Percentiles rank a stretch among this genome's conserved stretches.
phyloP scores from a whole-genome alignment of 768 basidiomycete genomes.

The Hericium alpestre region DNA sequence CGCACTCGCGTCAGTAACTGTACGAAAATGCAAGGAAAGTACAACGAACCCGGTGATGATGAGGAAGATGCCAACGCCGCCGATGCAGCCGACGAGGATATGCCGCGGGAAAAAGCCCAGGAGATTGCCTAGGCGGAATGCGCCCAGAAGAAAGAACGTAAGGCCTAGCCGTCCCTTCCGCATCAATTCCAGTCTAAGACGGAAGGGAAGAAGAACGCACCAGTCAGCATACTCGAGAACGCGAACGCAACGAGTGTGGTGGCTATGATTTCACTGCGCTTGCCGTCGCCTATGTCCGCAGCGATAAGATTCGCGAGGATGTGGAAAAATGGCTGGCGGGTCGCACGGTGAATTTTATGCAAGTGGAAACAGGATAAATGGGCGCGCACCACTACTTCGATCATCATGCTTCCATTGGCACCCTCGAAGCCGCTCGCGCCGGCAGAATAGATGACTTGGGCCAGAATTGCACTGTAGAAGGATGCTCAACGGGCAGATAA shows the following conservation, averaged over 20 bases:
- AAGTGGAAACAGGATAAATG: background rate
- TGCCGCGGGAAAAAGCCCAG: constrained; percentile 96
- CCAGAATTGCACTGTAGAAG: constrained; percentile 47
- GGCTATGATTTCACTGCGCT: constrained; percentile 67
- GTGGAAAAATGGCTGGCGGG: constrained; percentile 84
- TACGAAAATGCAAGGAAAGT: background rate
- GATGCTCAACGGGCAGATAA: background rate
- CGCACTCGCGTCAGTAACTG: background rate
- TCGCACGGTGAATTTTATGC: background rate
- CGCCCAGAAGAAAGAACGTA: constrained; percentile 79
- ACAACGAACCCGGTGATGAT: constrained; percentile 69
- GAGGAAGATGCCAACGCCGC: constrained; percentile 92
- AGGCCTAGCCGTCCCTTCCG: constrained; percentile 35
- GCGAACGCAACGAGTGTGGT: constrained; percentile 88
- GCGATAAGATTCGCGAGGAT: constrained; percentile 77
- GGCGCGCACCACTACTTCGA: constrained; percentile 80
- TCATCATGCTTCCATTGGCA: constrained; percentile 96
- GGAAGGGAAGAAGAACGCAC: constrained; percentile 26
- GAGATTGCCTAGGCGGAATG: constrained; percentile 69
- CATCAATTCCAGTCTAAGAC: no score
- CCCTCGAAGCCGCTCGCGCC: constrained; percentile 87
- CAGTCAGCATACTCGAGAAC: constrained; percentile 79
- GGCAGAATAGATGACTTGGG: constrained; percentile 76
- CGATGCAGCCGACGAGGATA: constrained; percentile 93
- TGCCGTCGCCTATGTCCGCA: constrained; percentile 54